phyloP scores from a whole-genome alignment of 2,329 filamentous ascomycete species.

The Hymenoscyphus scutula region DNA sequence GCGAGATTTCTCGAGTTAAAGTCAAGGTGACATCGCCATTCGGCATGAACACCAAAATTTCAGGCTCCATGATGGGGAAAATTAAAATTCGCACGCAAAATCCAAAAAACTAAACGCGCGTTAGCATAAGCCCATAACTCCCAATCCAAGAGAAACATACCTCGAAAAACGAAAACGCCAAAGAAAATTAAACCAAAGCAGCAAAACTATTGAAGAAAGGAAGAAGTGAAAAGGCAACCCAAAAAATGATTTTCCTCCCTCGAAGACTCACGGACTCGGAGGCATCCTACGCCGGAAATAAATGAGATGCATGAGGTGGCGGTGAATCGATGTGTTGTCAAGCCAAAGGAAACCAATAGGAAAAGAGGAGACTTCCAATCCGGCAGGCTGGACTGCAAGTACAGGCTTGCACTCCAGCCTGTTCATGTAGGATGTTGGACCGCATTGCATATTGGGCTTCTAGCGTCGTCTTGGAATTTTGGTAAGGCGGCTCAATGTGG shows the following conservation, averaged over 20 bases:
- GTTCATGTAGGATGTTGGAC: slow-evolving; percentile 9
- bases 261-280: neutral
- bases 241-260: too few relatives aligned
- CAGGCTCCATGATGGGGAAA: slow-evolving; percentile 23
- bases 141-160: neutral
- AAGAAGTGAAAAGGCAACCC: neutral
- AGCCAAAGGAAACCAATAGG: slow-evolving; percentile 10
- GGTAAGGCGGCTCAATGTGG: neutral
- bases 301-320: slow-evolving; percentile 8
- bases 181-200: slow-evolving; percentile 2
- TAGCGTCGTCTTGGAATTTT: neutral
- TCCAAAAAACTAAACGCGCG: neutral
- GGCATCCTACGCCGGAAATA: slow-evolving; percentile 5
- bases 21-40: slow-evolving; percentile 29
- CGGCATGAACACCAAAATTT: slow-evolving; percentile 28
- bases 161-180: slow-evolving; percentile 7
- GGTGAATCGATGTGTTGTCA: slow-evolving; percentile 16
- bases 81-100: slow-evolving; percentile 1
- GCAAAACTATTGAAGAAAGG: neutral
- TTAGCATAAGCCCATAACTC: neutral
- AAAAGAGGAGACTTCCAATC: neutral
- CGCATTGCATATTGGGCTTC: slow-evolving; percentile 14
- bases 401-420: slow-evolving; percentile 4
- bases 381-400: slow-evolving; percentile 6
- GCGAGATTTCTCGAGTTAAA: slow-evolving; percentile 21